Evolutionary conservation across 805 yeast genomes (phyloP).

Genomic region (Barnettozyma vustinii): DNA sequence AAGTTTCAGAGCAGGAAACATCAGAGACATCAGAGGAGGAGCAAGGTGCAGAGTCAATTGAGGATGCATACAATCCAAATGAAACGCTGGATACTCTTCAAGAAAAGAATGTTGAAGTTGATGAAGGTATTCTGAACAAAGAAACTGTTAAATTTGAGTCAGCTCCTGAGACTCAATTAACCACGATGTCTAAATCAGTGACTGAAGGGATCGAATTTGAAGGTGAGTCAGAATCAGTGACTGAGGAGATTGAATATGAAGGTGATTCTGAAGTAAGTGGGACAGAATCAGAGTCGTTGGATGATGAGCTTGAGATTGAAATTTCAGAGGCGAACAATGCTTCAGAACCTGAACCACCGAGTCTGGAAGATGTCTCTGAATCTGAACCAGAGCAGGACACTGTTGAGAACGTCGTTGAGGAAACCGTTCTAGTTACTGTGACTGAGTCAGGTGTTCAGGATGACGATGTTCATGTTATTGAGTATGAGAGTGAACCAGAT

Average conservation of each 20-base stretch:
- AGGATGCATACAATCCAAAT: background rate
- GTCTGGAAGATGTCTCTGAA: background rate
- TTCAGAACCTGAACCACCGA: background rate
- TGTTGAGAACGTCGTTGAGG: background rate
- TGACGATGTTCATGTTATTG: background rate
- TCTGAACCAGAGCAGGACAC: background rate
- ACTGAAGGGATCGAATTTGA: no score
- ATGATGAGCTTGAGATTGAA: background rate
- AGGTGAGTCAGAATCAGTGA: background rate
- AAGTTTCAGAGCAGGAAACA: background rate
- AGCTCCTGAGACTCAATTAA: no score
- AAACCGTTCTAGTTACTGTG: background rate
- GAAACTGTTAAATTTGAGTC: background rate
- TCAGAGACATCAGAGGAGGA: background rate
- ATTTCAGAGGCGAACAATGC: background rate
- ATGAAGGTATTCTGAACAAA: background rate
- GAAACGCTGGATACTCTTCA: background rate
- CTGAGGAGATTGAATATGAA: background rate
- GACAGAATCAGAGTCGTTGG: background rate
- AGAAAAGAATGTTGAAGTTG: background rate
- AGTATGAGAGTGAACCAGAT: slow-evolving; percentile 2
- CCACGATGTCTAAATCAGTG: no score
- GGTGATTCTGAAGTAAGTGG: background rate
- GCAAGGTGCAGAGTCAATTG: background rate
- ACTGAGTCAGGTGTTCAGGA: background rate